Evolutionary conservation across 2,329 filamentous ascomycete species (phyloP).

Genomic region (Phialocephala sp.): DNA sequence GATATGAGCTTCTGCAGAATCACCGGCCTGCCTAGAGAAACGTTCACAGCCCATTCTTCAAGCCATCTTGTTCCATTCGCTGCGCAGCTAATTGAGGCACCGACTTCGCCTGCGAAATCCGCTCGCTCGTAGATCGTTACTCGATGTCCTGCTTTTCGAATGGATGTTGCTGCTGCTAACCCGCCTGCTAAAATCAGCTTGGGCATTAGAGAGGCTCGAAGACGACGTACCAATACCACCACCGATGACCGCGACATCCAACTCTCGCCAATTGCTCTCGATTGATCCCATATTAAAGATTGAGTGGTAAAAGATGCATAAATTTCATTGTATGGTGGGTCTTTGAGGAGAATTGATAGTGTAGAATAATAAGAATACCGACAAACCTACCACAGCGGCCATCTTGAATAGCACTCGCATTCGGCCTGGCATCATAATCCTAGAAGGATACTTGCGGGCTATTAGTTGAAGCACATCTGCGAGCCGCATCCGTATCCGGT

Average conservation of each 20-base stretch:
- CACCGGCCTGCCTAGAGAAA: conserved; percentile 68
- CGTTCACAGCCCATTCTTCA: conserved; percentile 70
- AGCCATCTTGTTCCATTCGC: conserved; percentile 74
- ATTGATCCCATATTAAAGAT: conserved; percentile 31
- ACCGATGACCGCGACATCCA: conserved; percentile 33
- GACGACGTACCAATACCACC: conserved; percentile 30
- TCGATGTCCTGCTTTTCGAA: conserved; percentile 58
- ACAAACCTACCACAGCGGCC: conserved; percentile 2
- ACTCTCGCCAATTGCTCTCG: conserved; percentile 22
- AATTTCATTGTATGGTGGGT: background rate
- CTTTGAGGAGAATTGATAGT: background rate
- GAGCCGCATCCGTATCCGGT: conserved; percentile 4
- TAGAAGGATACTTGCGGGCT: conserved; percentile 12
- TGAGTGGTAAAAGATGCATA: background rate
- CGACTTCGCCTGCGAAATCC: conserved; percentile 71
- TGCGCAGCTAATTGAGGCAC: conserved; percentile 70
- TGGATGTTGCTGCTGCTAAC: conserved; percentile 54
- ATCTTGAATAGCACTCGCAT: conserved; percentile 3
- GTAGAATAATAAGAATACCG: conserved; percentile 5
- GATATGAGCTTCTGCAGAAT: conserved; percentile 70
- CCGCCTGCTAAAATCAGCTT: conserved; percentile 46
- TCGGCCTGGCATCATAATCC: background rate
- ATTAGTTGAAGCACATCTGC: background rate
- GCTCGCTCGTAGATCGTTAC: conserved; percentile 70
- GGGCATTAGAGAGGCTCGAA: background rate